phyloP scores from a whole-genome alignment of 768 basidiomycete genomes.

The Tricholoma bakamatsutake region DNA sequence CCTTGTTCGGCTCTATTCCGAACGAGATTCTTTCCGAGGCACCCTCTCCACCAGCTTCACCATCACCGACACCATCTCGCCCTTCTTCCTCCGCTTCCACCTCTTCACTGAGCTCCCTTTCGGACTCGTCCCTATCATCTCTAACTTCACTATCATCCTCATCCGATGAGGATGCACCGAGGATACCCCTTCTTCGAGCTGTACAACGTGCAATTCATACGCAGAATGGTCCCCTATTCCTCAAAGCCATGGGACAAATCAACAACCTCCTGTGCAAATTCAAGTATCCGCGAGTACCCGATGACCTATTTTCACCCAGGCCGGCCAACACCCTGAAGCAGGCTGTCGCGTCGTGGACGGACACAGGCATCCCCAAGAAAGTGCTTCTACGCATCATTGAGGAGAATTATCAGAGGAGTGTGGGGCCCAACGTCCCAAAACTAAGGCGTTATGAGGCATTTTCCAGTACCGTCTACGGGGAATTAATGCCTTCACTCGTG shows the following conservation, averaged over 20 bases:
- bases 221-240: slow-evolving; percentile 68
- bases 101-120: slow-evolving; percentile 22
- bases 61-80: slow-evolving; percentile 34
- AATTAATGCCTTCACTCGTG: slow-evolving; percentile 79
- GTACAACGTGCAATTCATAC: slow-evolving; percentile 66
- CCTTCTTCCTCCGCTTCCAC: slow-evolving; percentile 25
- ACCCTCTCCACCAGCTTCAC: slow-evolving; percentile 29
- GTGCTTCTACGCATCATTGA: slow-evolving; percentile 76
- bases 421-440: slow-evolving; percentile 82
- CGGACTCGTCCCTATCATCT: slow-evolving; percentile 25
- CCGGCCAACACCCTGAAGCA: slow-evolving; percentile 45
- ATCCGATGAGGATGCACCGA: slow-evolving; percentile 18
- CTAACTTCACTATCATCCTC: slow-evolving; percentile 25
- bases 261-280: slow-evolving; percentile 56
- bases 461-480: slow-evolving; percentile 84
- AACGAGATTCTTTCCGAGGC: slow-evolving; percentile 37
- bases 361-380: slow-evolving; percentile 51
- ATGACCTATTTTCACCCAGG: slow-evolving; percentile 40
- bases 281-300: slow-evolving; percentile 59
- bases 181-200: slow-evolving; percentile 40
- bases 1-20: slow-evolving; percentile 64
- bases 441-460: slow-evolving; percentile 80
- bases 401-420: slow-evolving; percentile 89
- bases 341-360: slow-evolving; percentile 43
- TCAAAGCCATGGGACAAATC: slow-evolving; percentile 53